Conservation (phyloP, 2,329 filamentous ascomycete genomes). For the Leptographium procerum region DNA sequence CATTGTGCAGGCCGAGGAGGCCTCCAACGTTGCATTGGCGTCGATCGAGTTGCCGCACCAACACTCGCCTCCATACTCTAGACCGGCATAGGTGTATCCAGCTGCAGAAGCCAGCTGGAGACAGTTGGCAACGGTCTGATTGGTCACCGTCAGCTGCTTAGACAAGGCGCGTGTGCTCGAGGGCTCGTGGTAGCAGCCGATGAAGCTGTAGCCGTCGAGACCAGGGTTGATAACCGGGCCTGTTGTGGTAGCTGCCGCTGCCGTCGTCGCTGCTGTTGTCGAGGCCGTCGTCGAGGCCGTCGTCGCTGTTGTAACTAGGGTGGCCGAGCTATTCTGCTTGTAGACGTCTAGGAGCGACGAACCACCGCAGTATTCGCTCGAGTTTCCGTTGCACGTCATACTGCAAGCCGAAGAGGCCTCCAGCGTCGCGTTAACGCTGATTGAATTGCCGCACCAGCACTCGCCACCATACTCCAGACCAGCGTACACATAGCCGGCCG, state of each 20-base stretch:
- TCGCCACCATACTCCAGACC: conserved; percentile 39
- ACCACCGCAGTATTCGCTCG: conserved; percentile 10
- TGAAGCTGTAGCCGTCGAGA: conserved; percentile 17
- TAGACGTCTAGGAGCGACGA: conserved; percentile 9
- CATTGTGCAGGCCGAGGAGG: conserved; percentile 6
- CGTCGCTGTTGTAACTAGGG: neutral
- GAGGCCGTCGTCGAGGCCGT: neutral
- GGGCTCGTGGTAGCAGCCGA: conserved; percentile 50
- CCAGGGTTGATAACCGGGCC: conserved; percentile 32
- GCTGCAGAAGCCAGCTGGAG: conserved; percentile 35
- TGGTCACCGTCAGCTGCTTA: conserved; percentile 33
- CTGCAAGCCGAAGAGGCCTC: conserved; percentile 6
- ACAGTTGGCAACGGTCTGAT: neutral
- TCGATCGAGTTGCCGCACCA: conserved; percentile 30
- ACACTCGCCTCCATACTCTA: conserved; percentile 40
- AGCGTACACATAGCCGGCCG: conserved; percentile 29
- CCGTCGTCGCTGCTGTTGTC: neutral
- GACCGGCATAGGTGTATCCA: conserved; percentile 33
- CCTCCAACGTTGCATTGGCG: conserved; percentile 1
- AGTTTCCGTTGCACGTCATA: conserved; percentile 8
- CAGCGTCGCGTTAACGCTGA: conserved; percentile 4
- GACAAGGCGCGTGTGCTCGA: conserved; percentile 35
- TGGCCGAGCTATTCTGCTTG: neutral
- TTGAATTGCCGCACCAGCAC: conserved; percentile 36
- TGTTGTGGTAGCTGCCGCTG: conserved; percentile 16